Conservation (phyloP, 805 yeast species). For the Isabelozyma heimii region DNA sequence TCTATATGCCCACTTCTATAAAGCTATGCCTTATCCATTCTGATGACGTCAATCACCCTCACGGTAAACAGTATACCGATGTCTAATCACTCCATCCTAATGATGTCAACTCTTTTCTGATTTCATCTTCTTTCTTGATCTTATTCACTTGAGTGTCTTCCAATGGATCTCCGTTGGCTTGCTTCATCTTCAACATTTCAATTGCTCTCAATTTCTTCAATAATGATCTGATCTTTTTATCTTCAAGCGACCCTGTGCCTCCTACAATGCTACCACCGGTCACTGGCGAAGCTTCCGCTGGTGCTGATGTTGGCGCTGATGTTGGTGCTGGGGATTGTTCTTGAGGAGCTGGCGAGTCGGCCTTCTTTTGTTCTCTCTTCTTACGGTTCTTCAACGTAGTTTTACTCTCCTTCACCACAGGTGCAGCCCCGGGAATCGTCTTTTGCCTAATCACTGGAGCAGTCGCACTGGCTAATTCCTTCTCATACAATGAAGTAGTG, state of each 20-base stretch:
- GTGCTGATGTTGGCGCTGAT: slow-evolving; percentile 4
- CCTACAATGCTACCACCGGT: slow-evolving; percentile 49
- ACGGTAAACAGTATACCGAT: not conserved
- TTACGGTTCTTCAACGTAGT: slow-evolving; percentile 72
- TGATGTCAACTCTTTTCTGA: slow-evolving; percentile 66
- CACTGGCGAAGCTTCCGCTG: slow-evolving; percentile 4
- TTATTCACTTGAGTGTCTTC: slow-evolving; percentile 93
- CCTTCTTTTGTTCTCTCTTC: slow-evolving; percentile 65
- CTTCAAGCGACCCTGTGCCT: slow-evolving; percentile 73
- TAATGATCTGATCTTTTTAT: slow-evolving; percentile 86
- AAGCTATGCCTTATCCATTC: no score
- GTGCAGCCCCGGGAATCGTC: slow-evolving; percentile 58
- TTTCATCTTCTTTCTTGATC: slow-evolving; percentile 80
- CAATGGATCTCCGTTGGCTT: slow-evolving; percentile 75
- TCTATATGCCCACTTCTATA: no score
- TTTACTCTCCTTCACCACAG: slow-evolving; percentile 52
- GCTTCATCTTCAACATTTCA: slow-evolving; percentile 81
- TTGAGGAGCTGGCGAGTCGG: slow-evolving; percentile 10
- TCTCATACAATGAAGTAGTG: slow-evolving; percentile 55
- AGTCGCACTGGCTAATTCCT: slow-evolving; percentile 38
- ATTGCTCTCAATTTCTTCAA: slow-evolving; percentile 95
- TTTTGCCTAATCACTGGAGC: slow-evolving; percentile 21
- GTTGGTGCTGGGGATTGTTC: slow-evolving; percentile 5
- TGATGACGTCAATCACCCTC: no score
- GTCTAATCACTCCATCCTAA: slow-evolving; percentile 61